Evolutionary conservation across 2,329 filamentous ascomycete genomes (phyloP).

Genomic region (Pestalotiopsis sp.): DNA sequence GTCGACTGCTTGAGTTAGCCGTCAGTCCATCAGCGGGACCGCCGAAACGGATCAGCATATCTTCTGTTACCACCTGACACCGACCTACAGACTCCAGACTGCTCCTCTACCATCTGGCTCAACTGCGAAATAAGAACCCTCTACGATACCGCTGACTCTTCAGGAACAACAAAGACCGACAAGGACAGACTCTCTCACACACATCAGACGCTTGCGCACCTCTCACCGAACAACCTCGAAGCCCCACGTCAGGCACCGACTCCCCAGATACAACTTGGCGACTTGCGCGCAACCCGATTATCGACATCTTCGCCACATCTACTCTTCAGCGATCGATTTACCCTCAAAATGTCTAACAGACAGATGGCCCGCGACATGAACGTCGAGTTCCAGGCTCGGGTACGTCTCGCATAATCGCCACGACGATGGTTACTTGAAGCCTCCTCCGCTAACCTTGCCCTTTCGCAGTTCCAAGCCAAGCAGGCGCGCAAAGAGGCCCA

Average conservation of each 20-base stretch:
- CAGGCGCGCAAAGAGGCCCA: conserved; percentile 63
- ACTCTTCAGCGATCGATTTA: background rate
- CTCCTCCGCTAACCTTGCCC: conserved; percentile 11
- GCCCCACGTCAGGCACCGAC: background rate
- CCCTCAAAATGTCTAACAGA: conserved; percentile 57
- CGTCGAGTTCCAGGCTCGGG: conserved; percentile 64
- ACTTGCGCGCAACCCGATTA: background rate
- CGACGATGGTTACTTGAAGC: background rate
- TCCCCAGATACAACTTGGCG: background rate
- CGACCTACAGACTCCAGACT: background rate
- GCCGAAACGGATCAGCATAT: background rate
- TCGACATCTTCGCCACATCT: background rate
- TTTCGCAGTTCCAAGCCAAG: conserved; percentile 59
- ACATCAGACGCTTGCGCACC: background rate
- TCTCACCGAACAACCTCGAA: background rate
- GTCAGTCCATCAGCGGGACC: background rate
- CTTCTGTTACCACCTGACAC: background rate
- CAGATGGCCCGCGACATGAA: conserved; percentile 64
- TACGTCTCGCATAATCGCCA: conserved; percentile 27
- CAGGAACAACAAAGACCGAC: background rate
- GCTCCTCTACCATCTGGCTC: background rate
- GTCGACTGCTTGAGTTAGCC: background rate
- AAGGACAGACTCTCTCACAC: background rate
- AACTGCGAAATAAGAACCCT: background rate
- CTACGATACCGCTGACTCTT: background rate